Conservation (phyloP, 495 filamentous ascomycete genomes). For the Parathielavia appendiculata region DNA sequence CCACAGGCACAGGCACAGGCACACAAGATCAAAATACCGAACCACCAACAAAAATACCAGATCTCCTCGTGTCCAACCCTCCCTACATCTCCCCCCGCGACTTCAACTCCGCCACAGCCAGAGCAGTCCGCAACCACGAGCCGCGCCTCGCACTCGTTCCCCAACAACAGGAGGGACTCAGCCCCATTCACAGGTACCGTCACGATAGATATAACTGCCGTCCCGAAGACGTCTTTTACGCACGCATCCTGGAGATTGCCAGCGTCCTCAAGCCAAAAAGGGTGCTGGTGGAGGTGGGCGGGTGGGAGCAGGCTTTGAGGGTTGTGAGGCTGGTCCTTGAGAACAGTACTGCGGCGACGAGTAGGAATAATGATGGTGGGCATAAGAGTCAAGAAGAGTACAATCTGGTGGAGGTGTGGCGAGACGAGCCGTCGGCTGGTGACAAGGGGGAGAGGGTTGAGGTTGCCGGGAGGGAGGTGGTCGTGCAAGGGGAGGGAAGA, state of each 20-base stretch:
- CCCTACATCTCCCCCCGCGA: constrained; percentile 71
- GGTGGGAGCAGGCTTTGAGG: constrained; percentile 52
- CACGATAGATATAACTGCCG: constrained; percentile 4
- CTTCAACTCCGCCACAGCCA: constrained; percentile 54
- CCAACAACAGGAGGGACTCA: no score
- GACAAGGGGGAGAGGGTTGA: constrained; percentile 16
- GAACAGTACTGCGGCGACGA: not conserved
- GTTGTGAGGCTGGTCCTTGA: constrained; percentile 42
- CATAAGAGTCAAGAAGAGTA: not conserved
- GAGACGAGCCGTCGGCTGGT: constrained; percentile 17
- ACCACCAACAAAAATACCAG: constrained; percentile 35
- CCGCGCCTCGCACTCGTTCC: constrained; percentile 74
- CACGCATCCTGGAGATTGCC: constrained; percentile 43
- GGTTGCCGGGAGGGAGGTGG: constrained; percentile 19
- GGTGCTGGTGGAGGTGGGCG: constrained; percentile 56
- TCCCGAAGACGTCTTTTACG: constrained; percentile 58
- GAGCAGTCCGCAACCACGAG: constrained; percentile 75
- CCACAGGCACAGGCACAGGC: no score
- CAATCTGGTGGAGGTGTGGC: constrained; percentile 24
- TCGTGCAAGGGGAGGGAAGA: constrained; percentile 32
- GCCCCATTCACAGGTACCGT: no score
- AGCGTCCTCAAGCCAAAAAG: constrained; percentile 34
- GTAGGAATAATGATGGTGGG: not conserved
- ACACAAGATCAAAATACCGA: no score
- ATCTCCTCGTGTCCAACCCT: constrained; percentile 83